These are phyloP conservation scores for Penicillium longicatenatum DNA, from an alignment of 495 filamentous ascomycete species.

Conservation along the genomic window DNA sequence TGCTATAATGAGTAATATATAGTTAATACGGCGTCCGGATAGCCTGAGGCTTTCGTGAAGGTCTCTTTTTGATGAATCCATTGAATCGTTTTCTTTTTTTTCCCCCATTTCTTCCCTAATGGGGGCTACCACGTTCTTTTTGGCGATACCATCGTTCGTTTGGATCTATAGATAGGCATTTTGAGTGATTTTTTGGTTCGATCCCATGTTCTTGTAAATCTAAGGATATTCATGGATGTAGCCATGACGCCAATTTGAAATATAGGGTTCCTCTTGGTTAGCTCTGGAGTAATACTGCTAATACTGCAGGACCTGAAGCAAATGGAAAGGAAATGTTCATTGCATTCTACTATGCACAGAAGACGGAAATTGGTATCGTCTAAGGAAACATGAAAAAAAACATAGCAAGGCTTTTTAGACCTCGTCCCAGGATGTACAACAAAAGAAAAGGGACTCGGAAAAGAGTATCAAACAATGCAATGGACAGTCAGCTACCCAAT, in stretches of 20 bases:
- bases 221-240: neutral
- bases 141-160: neutral
- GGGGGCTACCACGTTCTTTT: neutral
- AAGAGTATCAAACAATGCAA: constrained; percentile 4
- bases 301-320: neutral
- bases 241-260: too few relatives aligned
- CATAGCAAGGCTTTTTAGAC: constrained; percentile 15
- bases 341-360: constrained; percentile 12
- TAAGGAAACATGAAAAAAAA: constrained; percentile 17
- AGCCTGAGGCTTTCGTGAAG: constrained; percentile 28
- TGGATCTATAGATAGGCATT: constrained; percentile 5
- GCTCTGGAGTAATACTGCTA: neutral
- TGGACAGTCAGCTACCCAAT: neutral
- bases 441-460: constrained; percentile 6
- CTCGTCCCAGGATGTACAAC: constrained; percentile 10
- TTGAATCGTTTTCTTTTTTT: constrained; percentile 23
- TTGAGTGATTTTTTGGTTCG: neutral
- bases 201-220: neutral
- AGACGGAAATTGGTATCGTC: constrained; percentile 21
- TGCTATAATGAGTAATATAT: constrained; percentile 47
- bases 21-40: constrained; percentile 51
- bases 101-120: constrained; percentile 1
- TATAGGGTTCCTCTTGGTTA: too few relatives aligned
- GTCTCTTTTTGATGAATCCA: constrained; percentile 36
- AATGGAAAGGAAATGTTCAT: neutral